Conservation (phyloP, 2,329 filamentous ascomycete genomes). For the Xylaria sp. region DNA sequence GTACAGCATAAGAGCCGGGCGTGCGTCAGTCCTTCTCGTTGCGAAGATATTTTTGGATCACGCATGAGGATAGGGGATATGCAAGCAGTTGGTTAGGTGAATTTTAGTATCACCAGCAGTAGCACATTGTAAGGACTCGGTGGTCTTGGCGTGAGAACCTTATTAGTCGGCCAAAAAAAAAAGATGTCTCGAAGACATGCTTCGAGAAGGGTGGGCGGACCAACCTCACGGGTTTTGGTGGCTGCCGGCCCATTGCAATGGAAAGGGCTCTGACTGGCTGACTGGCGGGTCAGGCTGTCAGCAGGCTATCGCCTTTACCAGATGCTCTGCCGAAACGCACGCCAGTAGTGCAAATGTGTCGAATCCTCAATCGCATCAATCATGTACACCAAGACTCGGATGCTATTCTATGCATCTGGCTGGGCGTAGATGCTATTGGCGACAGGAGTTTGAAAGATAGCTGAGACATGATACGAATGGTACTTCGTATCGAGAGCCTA, state of each 20-base stretch:
- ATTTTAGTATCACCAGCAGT: background rate
- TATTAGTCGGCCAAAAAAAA: conserved; percentile 23
- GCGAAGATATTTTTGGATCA: conserved; percentile 22
- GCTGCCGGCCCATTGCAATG: conserved; percentile 28
- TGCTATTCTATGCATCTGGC: too few species aligned
- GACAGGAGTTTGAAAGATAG: too few species aligned
- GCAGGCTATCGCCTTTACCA: conserved; percentile 18
- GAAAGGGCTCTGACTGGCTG: conserved; percentile 26
- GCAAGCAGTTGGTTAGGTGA: background rate
- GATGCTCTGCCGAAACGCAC: background rate
- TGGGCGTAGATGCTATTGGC: too few species aligned
- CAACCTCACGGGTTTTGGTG: conserved; percentile 30
- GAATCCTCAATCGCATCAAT: background rate
- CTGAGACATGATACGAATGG: too few species aligned
- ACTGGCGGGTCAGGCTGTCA: conserved; percentile 25
- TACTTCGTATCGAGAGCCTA: background rate
- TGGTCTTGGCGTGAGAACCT: conserved; percentile 36
- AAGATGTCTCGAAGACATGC: conserved; percentile 19
- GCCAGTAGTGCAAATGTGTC: background rate
- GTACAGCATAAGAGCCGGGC: background rate
- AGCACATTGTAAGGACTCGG: background rate
- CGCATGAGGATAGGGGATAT: conserved; percentile 2
- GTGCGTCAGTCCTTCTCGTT: conserved; percentile 5
- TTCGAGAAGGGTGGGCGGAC: conserved; percentile 27
- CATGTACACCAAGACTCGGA: too few species aligned